Conservation (phyloP, 352 stramenopile species). For the Peronospora belbahrii region DNA sequence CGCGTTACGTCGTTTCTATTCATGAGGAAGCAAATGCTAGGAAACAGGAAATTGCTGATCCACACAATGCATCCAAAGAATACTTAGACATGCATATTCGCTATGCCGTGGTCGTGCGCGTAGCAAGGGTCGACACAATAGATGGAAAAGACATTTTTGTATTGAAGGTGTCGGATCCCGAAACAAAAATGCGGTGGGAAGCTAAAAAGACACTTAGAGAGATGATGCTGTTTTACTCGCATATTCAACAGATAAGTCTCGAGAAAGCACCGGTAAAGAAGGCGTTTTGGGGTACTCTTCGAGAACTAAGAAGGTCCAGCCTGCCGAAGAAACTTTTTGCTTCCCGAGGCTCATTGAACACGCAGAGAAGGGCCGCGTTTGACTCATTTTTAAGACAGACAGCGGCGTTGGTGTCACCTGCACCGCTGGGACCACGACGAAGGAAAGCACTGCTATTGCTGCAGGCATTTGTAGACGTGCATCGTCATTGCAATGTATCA, state of each 20-base stretch:
- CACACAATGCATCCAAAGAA: constrained; percentile 28
- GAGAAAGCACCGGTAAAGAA: constrained; percentile 46
- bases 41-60: constrained; percentile 13
- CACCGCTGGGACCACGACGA: constrained; percentile 44
- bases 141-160: constrained; percentile 31
- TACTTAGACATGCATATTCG: constrained; percentile 46
- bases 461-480: constrained; percentile 52
- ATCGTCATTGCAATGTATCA: constrained; percentile 36
- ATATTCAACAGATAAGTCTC: constrained; percentile 46
- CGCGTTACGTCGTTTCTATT: constrained; percentile 7
- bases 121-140: constrained; percentile 33
- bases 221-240: constrained; percentile 51
- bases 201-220: constrained; percentile 51
- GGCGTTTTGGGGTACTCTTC: constrained; percentile 47
- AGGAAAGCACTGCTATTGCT: constrained; percentile 42
- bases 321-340: constrained; percentile 51
- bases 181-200: constrained; percentile 53
- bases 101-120: constrained; percentile 35
- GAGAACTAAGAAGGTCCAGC: constrained; percentile 35
- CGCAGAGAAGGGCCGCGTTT: constrained; percentile 55
- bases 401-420: constrained; percentile 44
- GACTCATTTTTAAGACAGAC: constrained; percentile 65
- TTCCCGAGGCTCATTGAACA: constrained; percentile 40
- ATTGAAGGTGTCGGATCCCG: constrained; percentile 41
- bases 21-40: constrained; percentile 4